phyloP scores from a whole-genome alignment of 2,329 filamentous ascomycete species.

The Phyllosticta paracitricarpa region DNA sequence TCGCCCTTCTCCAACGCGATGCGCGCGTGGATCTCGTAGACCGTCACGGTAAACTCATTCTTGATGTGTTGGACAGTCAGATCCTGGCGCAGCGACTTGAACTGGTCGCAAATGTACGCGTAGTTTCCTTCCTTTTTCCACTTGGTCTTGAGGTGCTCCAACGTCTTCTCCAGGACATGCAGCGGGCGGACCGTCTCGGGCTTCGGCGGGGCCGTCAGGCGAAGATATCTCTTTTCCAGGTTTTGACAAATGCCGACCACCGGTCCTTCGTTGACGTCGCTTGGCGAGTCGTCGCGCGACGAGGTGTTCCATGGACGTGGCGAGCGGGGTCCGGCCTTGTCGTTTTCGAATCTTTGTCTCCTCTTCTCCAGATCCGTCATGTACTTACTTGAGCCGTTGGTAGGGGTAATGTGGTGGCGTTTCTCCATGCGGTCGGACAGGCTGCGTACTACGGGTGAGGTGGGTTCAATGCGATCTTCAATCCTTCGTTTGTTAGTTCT shows the following conservation, averaged over 20 bases:
- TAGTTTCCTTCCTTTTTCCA: constrained; percentile 94
- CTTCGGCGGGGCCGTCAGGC: constrained; percentile 81
- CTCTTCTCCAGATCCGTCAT: constrained; percentile 79
- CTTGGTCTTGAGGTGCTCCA: constrained; percentile 85
- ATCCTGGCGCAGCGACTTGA: constrained; percentile 97
- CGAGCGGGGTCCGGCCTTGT: constrained; percentile 42
- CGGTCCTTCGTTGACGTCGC: constrained; percentile 47
- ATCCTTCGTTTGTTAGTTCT: constrained; percentile 62
- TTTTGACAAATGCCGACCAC: constrained; percentile 76
- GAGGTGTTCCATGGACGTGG: constrained; percentile 36
- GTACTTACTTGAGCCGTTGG: constrained; percentile 70
- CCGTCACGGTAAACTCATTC: constrained; percentile 89
- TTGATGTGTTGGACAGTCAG: constrained; percentile 95
- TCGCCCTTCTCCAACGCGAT: constrained; percentile 98
- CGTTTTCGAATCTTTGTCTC: constrained; percentile 69
- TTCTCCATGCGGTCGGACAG: constrained; percentile 31
- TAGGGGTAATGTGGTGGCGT: constrained; percentile 29
- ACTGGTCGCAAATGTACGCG: constrained; percentile 96
- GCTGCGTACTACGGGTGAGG: constrained; percentile 24
- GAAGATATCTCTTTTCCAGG: constrained; percentile 90
- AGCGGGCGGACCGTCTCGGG: constrained; percentile 82
- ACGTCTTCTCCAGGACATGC: constrained; percentile 65
- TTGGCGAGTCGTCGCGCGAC: constrained; percentile 35
- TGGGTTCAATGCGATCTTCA: constrained; percentile 42
- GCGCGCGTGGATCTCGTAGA: constrained; percentile 94